phyloP scores from a whole-genome alignment of 441 rosid genomes.

The Populus hybrid region DNA sequence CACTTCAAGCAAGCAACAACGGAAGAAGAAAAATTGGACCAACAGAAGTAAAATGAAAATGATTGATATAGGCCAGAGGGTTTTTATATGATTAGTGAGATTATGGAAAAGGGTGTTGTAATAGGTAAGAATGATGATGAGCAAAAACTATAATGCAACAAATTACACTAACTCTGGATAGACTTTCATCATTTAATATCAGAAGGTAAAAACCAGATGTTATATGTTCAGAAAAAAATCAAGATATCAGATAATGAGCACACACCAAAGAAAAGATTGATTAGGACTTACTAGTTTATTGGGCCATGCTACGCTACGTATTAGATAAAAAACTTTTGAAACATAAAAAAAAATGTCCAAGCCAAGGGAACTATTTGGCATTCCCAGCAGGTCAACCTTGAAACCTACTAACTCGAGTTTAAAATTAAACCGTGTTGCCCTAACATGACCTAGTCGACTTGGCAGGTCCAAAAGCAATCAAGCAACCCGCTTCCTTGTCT shows the following conservation, averaged over 20 bases:
- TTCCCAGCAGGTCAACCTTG: neutral
- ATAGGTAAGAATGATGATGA: neutral
- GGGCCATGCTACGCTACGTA: neutral
- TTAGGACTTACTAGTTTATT: neutral
- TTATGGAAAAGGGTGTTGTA: neutral
- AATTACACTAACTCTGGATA: neutral
- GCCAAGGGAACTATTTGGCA: neutral
- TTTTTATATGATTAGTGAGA: neutral
- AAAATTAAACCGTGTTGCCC: too few species aligned
- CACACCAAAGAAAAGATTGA: neutral
- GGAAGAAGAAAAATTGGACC: neutral
- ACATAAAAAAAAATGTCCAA: too few species aligned
- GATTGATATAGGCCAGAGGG: neutral
- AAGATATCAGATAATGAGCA: neutral
- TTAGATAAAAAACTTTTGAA: neutral
- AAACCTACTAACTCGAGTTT: neutral
- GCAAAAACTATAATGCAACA: neutral
- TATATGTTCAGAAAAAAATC: neutral
- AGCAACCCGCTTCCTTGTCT: too few species aligned
- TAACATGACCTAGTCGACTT: too few species aligned
- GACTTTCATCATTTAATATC: neutral
- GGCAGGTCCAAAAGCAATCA: too few species aligned
- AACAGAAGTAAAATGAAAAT: neutral
- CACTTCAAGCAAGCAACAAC: slow-evolving; percentile 4
- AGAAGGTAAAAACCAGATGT: neutral